phyloP scores from a whole-genome alignment of 208 protist genomes.

The Novymonas esmeraldas region DNA sequence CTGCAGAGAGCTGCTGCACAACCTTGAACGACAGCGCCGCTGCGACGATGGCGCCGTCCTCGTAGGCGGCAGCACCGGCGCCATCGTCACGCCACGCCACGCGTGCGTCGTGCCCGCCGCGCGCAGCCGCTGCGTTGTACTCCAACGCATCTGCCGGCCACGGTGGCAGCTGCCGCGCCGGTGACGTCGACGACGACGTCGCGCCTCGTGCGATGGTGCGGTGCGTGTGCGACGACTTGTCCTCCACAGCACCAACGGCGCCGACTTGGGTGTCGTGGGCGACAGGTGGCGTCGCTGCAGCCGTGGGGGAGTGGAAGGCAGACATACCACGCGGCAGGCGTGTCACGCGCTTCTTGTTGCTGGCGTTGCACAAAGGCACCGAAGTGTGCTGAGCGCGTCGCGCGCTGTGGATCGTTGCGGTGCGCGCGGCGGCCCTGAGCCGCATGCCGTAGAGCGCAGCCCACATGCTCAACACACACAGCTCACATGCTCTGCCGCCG shows the following conservation, averaged over 20 bases:
- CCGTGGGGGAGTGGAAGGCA: conserved; percentile 3
- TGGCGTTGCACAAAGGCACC: not conserved
- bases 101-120: conserved; percentile 62
- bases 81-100: conserved; percentile 12
- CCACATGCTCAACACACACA: too few species aligned
- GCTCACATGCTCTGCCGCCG: too few species aligned
- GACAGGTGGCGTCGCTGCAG: not conserved
- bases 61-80: not conserved
- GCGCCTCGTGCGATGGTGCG: not conserved
- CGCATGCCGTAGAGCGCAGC: too few species aligned
- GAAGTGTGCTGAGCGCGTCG: not conserved
- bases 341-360: not conserved
- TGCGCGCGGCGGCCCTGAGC: too few species aligned
- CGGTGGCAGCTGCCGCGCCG: conserved; percentile 34
- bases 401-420: not conserved
- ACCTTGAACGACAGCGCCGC: too few species aligned
- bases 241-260: too few species aligned
- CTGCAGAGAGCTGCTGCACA: conserved; percentile 15
- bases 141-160: conserved; percentile 74
- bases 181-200: not conserved
- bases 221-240: too few species aligned
- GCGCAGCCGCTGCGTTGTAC: conserved; percentile 53
- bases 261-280: too few species aligned
- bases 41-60: not conserved
- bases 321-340: conserved; percentile 26